Base-by-base conservation (phyloP, 1,284 basidiomycete genomes). In the Trichosporon inkin region DNA sequence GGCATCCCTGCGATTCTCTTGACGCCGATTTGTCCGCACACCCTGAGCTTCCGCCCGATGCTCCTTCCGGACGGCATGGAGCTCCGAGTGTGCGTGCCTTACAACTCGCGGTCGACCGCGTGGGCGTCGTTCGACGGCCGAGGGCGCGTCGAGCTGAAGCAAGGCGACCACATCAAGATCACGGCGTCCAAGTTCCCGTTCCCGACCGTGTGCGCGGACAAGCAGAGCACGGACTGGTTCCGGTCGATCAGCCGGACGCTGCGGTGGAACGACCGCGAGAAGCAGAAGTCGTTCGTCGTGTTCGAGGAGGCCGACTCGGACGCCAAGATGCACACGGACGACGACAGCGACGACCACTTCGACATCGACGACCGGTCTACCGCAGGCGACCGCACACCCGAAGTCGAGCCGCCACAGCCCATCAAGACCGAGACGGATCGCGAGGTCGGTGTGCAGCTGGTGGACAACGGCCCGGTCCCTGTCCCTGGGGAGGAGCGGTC, bases 91-190 rank as follows among this genome's bases (percentile, higher is more conserved):
- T 97, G 94, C 68, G 96, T 99, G 16, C 96, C 96, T 0, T 99
- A 93, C 82, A 97, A 98, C 77, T 98, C 95, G 22, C 83, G 96
- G 40, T 94, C 91, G 72, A 99, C 95, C 0, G 96, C 96, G 4
- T 99, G 96, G 96, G 96, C 92, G 10, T 94, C 91, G 38, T 99
- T 99, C 72, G 96, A 99, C 72, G 96, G 96, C 14, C 86, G 96
- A 54, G 96, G 96, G 1, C 85, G 96, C 24, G 90, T 99, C 14
- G 96, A 99, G 79, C 81, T 97, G 17, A 90, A 89, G 79, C 93
- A 98, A 85, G 96, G 96, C 49, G 96, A 99, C 74, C 96, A 99
- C 76, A 98, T 99, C 81, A 99, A 96, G 80, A 88, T 99, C 62
- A 95, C 90, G 0, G 96, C 96, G 0, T 98, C 94, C 4, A 92